Evolutionary conservation across 1,284 basidiomycete species (phyloP), one percentile per base, ranked within the genome.

Genomic region (Agroathelia rolfsii): DNA sequence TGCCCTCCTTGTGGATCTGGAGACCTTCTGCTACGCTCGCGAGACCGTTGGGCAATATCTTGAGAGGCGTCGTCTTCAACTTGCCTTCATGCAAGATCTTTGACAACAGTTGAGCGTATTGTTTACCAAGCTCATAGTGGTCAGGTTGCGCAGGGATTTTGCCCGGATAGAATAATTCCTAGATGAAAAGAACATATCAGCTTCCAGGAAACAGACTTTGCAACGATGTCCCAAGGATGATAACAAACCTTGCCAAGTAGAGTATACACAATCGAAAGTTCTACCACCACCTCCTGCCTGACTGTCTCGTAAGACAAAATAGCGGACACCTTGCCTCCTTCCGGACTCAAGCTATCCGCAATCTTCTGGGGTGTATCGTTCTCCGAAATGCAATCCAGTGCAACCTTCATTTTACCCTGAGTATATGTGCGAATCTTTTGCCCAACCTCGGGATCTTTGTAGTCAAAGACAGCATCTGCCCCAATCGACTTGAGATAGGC

Each of bases 381-480:
- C 13, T 41, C 40, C 9, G 41, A 38, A 23, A 46, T 40, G 30
- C 42, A 46, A 24, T 49, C 49, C 11, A 48, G 37, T 4, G 42
- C 46, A 23, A 42, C 34, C 13, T 30, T 32, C 10, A 49, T 34
- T 6, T 29, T 37, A 15, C 32, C 6, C 8, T 14, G 8, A 9
- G 29, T 52, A 6, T 38, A 41, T 11, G 42, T 39, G 12, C 47
- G 29, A 6, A 8, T 10, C 12, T 11, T 30, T 19, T 20, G 39
- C 14, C 41, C 30, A 1, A 44, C 44, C 14, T 42, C 30, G 11
- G 51, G 41, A 38, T 57, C 51, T 6, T 44, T 36, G 32, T 59
- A 55, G 40, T 64, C 52, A 38, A 64, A 55, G 4, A 59, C 55
- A 8, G 50, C 54, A 11, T 56, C 52, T 3, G 63, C 64, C 2